A percentile compares a stretch with the other conserved stretches of the same genome.
Conservation (phyloP, 2,329 filamentous ascomycete genomes). For the Daldinia sp. region DNA sequence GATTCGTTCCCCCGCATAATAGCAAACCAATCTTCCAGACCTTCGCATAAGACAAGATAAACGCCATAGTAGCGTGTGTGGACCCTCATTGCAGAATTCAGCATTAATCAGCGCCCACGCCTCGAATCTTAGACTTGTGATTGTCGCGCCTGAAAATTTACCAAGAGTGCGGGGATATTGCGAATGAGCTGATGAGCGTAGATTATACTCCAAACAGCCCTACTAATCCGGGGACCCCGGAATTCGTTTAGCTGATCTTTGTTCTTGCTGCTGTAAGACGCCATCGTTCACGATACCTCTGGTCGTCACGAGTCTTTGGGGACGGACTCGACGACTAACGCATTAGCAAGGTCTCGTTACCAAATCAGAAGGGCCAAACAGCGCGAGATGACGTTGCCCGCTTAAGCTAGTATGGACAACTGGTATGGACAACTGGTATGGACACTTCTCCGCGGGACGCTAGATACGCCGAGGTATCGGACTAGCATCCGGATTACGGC, state of each 20-base stretch:
- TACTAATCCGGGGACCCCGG: slow-evolving; percentile 24
- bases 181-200: slow-evolving; percentile 25
- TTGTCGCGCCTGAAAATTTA: slow-evolving; percentile 16
- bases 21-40: slow-evolving; percentile 22
- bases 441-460: slow-evolving; percentile 31
- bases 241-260: slow-evolving; percentile 13
- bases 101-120: slow-evolving; percentile 17
- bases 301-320: slow-evolving; percentile 21
- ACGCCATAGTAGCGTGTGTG: slow-evolving; percentile 31
- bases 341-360: slow-evolving; percentile 18
- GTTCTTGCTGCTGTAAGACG: slow-evolving; percentile 23
- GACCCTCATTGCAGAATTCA: slow-evolving; percentile 20
- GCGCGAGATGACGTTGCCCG: slow-evolving; percentile 35
- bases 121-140: slow-evolving; percentile 5
- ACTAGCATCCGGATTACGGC: slow-evolving; percentile 4
- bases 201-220: slow-evolving; percentile 16
- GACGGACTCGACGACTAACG: slow-evolving; percentile 8
- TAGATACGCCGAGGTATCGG: slow-evolving; percentile 14
- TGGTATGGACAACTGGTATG: slow-evolving; percentile 17
- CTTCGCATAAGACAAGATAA: slow-evolving; percentile 9
- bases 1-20: slow-evolving; percentile 42
- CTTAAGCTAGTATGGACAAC: not conserved
- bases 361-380: slow-evolving; percentile 24
- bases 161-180: slow-evolving; percentile 29
- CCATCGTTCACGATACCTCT: slow-evolving; percentile 30